Base-by-base conservation (phyloP, 805 yeast genomes). In the Sungouiella thailandica region DNA sequence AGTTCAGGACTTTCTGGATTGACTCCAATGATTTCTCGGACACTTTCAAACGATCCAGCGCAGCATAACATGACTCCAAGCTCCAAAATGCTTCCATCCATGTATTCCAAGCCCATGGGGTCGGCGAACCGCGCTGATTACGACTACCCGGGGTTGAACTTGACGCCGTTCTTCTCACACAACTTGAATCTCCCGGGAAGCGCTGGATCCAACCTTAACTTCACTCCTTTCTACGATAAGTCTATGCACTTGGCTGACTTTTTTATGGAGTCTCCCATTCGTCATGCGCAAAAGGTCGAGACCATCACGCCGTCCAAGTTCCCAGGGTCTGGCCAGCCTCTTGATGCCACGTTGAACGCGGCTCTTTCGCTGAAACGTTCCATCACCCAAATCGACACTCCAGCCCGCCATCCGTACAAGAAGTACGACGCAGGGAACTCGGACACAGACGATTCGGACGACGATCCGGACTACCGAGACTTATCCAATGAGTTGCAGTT, bases 151-250 rank as follows among this genome's bases (percentile, higher is more conserved):
- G 65, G 68, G 11, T 49, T 66, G 30, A 63, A 61, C 40, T 51
- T 66, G 32, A 66, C 72, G 9, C 72, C 72, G 4, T 66, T 65
- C 32, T 49, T 64, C 30, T 60, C 63, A 29, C 69, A 65, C 35
- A 53, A 46, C 34, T 34, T 52, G 36, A 58, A 57, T 32, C 43
- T 57, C 27, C 47, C 50, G 35, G 39, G 44, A 31, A 50, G 47
- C 36, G 45, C 43, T 26, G 37, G 41, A 25, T 51, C 46, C 28
- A 56, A 52, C 30, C 37, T 43, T 12, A 35, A 27, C 30, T 53
- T 64, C 37, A 66, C 72, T n/a, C 72, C 72, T 3, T 62, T 58
- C 39, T 65, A 62, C 41, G 70, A 65, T 35, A 64, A 61, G 43
- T 54, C 68, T 3, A 49, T 63, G 36, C 70, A 61, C 36, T 46